Evolutionary conservation across 148 eudicot species (phyloP).

Genomic region (Selenicereus undatus): DNA sequence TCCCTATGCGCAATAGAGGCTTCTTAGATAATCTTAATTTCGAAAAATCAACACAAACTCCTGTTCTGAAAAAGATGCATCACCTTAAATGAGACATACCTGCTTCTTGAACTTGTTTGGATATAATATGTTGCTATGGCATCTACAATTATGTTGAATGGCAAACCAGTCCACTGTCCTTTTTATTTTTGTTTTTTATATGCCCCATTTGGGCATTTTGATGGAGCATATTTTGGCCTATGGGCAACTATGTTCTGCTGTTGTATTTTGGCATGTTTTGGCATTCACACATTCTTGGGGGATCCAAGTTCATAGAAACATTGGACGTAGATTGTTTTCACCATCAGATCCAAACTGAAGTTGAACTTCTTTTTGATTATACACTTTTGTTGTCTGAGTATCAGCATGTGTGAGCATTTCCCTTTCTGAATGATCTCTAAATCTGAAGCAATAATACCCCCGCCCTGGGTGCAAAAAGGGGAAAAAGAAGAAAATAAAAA

Average conservation of each 20-base stretch:
- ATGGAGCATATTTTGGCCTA: background rate
- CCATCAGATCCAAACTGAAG: background rate
- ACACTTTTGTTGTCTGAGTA: background rate
- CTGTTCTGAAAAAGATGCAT: background rate
- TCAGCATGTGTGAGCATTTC: background rate
- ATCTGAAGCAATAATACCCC: background rate
- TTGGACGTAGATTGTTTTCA: background rate
- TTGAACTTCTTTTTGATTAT: background rate
- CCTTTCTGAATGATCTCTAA: background rate
- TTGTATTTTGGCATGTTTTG: background rate
- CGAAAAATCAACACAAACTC: background rate
- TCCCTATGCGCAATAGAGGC: background rate
- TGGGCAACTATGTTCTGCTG: background rate
- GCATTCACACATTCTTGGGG: background rate
- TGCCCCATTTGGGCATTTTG: background rate
- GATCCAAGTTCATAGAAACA: background rate
- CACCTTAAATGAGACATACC: background rate
- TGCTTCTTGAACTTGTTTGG: background rate
- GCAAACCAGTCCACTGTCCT: background rate
- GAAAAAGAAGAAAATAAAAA: too few relatives aligned
- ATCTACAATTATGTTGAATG: background rate
- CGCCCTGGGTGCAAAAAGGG: background rate
- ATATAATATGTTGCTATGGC: background rate
- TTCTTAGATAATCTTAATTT: background rate
- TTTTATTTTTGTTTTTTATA: background rate